Evolutionary conservation across 768 basidiomycete genomes (phyloP).

Genomic region (Rhizopogon sp.): DNA sequence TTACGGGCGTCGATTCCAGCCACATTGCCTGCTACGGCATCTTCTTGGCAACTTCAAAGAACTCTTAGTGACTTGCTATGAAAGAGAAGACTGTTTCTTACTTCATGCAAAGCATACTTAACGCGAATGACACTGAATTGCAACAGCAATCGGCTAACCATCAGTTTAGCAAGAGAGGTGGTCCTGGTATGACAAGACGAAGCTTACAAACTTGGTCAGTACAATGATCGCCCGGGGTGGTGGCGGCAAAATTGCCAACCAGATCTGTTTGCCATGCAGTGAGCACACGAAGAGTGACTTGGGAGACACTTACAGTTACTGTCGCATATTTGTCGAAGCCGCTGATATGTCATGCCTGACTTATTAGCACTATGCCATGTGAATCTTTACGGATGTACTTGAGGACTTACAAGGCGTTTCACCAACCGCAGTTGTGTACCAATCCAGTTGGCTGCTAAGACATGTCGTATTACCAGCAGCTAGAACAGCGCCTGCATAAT

Average conservation of each 20-base stretch:
- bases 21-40: constrained; percentile 2
- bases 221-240: constrained; percentile 1
- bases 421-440: constrained; percentile 18
- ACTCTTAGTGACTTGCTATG: background rate
- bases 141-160: constrained; percentile 14
- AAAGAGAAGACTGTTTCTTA: background rate
- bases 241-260: background rate
- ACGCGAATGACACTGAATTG: constrained; percentile 16
- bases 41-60: constrained; percentile 14
- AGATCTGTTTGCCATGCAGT: background rate
- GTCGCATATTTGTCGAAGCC: constrained; percentile 18
- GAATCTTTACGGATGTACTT: background rate
- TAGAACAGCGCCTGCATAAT: background rate
- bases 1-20: constrained; percentile 3
- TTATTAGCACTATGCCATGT: background rate
- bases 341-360: constrained; percentile 18
- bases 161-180: background rate
- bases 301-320: constrained; percentile 7
- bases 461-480: constrained; percentile 14
- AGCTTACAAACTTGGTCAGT: background rate
- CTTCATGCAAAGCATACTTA: constrained; percentile 23
- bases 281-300: background rate
- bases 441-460: constrained; percentile 9
- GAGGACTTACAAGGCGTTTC: constrained; percentile 17
- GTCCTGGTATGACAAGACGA: background rate